Percentiles rank a stretch among this genome's conserved stretches.
These are phyloP conservation scores for Debaryomyces hansenii DNA, from an alignment of 805 yeast species.

Conservation along the genomic window DNA sequence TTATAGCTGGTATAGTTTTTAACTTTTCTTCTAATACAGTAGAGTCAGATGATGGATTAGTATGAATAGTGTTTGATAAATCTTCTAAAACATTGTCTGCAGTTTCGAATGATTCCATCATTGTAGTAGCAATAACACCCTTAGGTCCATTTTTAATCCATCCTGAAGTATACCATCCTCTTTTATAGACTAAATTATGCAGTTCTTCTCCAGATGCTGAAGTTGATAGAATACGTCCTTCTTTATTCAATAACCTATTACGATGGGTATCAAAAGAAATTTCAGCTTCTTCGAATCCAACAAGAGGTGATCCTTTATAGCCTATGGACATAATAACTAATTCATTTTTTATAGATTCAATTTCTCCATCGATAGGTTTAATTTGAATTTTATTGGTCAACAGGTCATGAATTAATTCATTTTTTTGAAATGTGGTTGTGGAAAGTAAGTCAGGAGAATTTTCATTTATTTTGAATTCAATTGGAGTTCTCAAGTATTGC, in stretches of 20 bases:
- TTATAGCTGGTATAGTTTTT: constrained; percentile 24
- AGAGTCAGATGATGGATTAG: constrained; percentile 19
- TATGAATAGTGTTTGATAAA: constrained; percentile 29
- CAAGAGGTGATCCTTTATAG: constrained; percentile 65
- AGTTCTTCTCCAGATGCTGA: constrained; percentile 14
- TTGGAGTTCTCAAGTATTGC: constrained; percentile 69
- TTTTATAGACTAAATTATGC: constrained; percentile 22
- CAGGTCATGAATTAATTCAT: constrained; percentile 41
- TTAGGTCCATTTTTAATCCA: constrained; percentile 88
- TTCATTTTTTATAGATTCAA: constrained; percentile 47
- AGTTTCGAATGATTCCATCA: constrained; percentile 78
- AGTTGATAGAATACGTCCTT: constrained; percentile 30
- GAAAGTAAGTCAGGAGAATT: constrained; percentile 37
- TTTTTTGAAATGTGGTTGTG: constrained; percentile 51
- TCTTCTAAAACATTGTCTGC: constrained; percentile 68
- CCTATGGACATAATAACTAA: constrained; percentile 82
- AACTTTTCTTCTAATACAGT: constrained; percentile 12
- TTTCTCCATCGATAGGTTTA: constrained; percentile 33
- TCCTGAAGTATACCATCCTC: constrained; percentile 76
- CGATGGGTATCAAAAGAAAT: constrained; percentile 23
- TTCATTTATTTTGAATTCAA: constrained; percentile 44
- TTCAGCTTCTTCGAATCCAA: constrained; percentile 50
- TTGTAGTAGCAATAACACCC: constrained; percentile 90
- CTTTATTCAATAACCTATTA: constrained; percentile 31
- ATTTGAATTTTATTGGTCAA: constrained; percentile 32